Base-by-base conservation (phyloP, 495 filamentous ascomycete species). In the Schizothecium vesticola region DNA sequence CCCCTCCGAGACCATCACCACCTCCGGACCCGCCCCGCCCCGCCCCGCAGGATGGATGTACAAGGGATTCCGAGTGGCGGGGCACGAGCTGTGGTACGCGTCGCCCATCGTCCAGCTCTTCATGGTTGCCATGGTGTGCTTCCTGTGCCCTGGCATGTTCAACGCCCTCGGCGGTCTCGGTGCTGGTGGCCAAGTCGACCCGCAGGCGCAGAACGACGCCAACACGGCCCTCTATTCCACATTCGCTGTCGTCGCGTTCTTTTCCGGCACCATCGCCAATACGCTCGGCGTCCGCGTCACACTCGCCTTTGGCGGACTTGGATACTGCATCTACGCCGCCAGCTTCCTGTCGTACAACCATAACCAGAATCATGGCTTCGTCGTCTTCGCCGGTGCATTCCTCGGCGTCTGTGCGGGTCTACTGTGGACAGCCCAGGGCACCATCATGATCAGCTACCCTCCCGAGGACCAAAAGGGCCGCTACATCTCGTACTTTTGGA, bases 371-470 rank as follows among this genome's bases (percentile, higher is more conserved):
- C 81, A 80, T 55, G 91, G 90, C 13, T 89, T 96, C 72, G 90
- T 91, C 68, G 88, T 92, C 66, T 92, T 92, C 67, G 87, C 90
- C 58, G 91, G 91, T 65, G 88, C 88, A 19, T 83, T 91, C 25
- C 84, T 92, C 56, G 88, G 88, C 81, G 79, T 92, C 60, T 97
- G 92, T 79, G 93, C 91, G 28, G 93, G 91, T 74, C 78, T 97
- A 51, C 83, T 97, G 31, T 97, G 93, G 94, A 92, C 89, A 67
- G 94, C 92, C 0, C 94, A 97, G 79, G 94, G 94, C 67, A 91
- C 92, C 24, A 91, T 97, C 75, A 97, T 97, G 94, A 94, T 97
- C 89, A 88, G 90, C 66, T 97, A 97, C 77, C 94, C 94, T 0
- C 81, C 85, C 57, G 94, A 97, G 74, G 79, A 85, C 21, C 82